Conservation (phyloP, 768 basidiomycete species). For the Russula lepida region DNA sequence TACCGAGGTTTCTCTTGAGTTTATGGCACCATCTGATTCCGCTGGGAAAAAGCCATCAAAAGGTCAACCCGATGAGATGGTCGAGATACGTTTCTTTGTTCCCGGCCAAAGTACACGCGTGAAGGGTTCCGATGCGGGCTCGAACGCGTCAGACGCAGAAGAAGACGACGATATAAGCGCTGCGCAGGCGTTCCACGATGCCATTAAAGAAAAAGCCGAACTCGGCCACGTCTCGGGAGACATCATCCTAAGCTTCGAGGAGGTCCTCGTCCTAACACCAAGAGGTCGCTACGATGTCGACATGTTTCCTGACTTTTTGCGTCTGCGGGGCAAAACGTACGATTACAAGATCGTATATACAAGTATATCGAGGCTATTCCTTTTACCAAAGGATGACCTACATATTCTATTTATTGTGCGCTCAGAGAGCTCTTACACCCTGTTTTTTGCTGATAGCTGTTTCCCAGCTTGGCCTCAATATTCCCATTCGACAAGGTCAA, state of each 20-base stretch:
- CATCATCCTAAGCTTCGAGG: conserved; percentile 89
- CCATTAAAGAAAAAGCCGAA: conserved; percentile 92
- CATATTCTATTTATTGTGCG: conserved; percentile 92
- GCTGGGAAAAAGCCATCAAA: conserved; percentile 36
- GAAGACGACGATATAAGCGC: conserved; percentile 77
- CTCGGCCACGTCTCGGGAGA: conserved; percentile 89
- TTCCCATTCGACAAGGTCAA: conserved; percentile 95
- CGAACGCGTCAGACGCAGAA: conserved; percentile 64
- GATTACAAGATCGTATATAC: conserved; percentile 95
- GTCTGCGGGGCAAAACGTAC: conserved; percentile 96
- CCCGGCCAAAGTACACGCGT: conserved; percentile 62
- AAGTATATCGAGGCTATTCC: conserved; percentile 80
- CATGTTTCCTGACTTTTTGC: conserved; percentile 91
- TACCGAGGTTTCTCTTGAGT: conserved; percentile 98
- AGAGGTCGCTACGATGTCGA: conserved; percentile 97
- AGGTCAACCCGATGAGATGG: conserved; percentile 67
- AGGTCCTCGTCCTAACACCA: conserved; percentile 90
- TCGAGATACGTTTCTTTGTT: conserved; percentile 94
- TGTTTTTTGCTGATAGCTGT: neutral
- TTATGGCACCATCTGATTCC: conserved; percentile 47
- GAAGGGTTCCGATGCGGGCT: conserved; percentile 62
- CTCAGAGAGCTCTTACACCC: neutral
- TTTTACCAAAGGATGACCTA: conserved; percentile 93
- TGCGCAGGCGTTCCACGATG: conserved; percentile 94
- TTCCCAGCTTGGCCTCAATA: conserved; percentile 74